Evolutionary conservation across 2,329 filamentous ascomycete genomes (phyloP).

Genomic region (Aspergillus tanneri): DNA sequence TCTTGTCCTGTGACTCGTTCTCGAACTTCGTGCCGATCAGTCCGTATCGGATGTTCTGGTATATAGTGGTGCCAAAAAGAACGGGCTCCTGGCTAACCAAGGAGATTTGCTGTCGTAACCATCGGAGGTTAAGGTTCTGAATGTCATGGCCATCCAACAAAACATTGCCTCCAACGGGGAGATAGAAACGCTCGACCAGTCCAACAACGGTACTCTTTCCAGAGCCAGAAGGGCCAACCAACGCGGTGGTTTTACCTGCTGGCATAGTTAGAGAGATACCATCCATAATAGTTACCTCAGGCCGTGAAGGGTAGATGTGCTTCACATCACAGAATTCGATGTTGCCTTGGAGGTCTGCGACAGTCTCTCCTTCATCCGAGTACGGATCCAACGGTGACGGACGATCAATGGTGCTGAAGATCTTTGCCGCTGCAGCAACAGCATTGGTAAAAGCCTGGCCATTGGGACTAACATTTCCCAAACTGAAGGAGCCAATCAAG

Average conservation of each 20-base stretch:
- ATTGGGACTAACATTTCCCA: constrained; percentile 85
- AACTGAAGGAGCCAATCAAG: constrained; percentile 87
- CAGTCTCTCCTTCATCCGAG: constrained; percentile 66
- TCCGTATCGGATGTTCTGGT: constrained; percentile 84
- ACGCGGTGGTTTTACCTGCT: constrained; percentile 85
- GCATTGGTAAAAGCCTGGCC: constrained; percentile 81
- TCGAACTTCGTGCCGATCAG: constrained; percentile 81
- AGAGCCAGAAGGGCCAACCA: constrained; percentile 91
- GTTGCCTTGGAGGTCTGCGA: constrained; percentile 71
- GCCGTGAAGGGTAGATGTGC: constrained; percentile 91
- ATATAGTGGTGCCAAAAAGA: constrained; percentile 86
- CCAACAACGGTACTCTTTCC: constrained; percentile 95
- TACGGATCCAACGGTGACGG: constrained; percentile 78
- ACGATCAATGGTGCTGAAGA: constrained; percentile 91
- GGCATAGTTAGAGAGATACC: constrained; percentile 76
- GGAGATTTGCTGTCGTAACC: constrained; percentile 88
- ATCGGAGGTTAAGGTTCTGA: constrained; percentile 76
- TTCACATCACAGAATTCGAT: constrained; percentile 81
- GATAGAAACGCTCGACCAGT: constrained; percentile 90
- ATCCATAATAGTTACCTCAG: constrained; percentile 85
- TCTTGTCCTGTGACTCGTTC: constrained; percentile 63
- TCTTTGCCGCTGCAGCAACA: constrained; percentile 82
- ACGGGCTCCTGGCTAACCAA: constrained; percentile 92
- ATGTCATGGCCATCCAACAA: constrained; percentile 82
- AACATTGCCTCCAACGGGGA: constrained; percentile 76